Evolutionary conservation across 208 protist genomes (phyloP), one percentile per base, ranked within the genome.

Genomic region (Vickermania ingenoplastis): DNA sequence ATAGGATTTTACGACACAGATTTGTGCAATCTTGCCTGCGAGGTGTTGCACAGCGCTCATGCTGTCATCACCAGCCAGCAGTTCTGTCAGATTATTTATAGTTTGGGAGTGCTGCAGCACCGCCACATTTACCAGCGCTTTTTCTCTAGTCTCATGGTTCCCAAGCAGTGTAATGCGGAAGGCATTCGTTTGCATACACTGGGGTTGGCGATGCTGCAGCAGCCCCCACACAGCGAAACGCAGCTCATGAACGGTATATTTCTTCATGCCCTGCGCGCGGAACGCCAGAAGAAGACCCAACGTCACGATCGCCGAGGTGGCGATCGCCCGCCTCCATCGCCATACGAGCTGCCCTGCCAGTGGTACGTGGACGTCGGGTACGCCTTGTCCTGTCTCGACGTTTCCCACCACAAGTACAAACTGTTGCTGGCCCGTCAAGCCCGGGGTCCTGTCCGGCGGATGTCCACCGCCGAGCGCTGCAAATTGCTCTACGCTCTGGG

Each of bases 341-440:
- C 59, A 36, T 75, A 86, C 57, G 54, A 63, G n/a, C 70, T 92
- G 22, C 49, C 71, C 1, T 67, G 77, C 14, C 41, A 61, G 54
- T 95, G 89, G 86, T 92, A 83, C 65, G 74, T 95, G n/a, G 75
- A 89, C 63, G 68, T 87, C 1, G 81, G 73, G 3, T 82, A 92
- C 64, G 82, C 77, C 25, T 73, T 95, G 21, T 61, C 77, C 1
- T 91, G 81, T 60, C 72, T 95, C 26, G 72, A 63, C 58, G 77
- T 92, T 27, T 54, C 67, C 31, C 73, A 87, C 61, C 63, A 70
- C 63, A 95, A 95, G 72, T 95, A 79, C 67, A 83, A 75, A 41
- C 70, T 95, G 25, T 79, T 84, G 71, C 78, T 73, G 54, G 75
- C 86, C 4, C 81, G 85, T 22, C 73, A 80, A 28, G 65, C 78